Evolutionary conservation across 495 filamentous ascomycete species (phyloP), one percentile per base, ranked within the genome.

Genomic region (Aspergillus mulundensis): DNA sequence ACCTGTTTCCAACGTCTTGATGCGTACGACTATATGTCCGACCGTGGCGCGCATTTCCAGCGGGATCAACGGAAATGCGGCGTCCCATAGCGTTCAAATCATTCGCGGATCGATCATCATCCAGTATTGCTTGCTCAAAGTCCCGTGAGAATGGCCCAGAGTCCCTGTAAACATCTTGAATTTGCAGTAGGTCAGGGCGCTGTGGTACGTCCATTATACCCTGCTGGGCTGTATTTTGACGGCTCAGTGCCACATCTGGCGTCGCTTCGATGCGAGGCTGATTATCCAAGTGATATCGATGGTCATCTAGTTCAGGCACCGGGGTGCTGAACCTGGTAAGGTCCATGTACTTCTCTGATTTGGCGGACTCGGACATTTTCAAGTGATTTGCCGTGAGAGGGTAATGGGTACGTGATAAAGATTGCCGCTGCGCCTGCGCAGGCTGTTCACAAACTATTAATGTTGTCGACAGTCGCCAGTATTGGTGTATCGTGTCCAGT

Each of bases 301-400:
- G 91, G 66, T 97, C 94, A 68, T 98, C 94, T 11, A 97, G 78
- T 64, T 96, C 90, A 48, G 88, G 86, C 20, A 91, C 88, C 2
- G 93, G 90, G 42, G 88, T 90, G 67, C 86, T 88, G 74, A 81
- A 84, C 60, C 83, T 70, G 51, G 82, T 84, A 50, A 80, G 73
- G 56, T 67, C 76, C 64, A 70, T 63, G 47, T 83, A 76, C 61
- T 71, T 74, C 48, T 86, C 84, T 36, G 86, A 86, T 45, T 74
- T 73, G 52, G 83, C 81, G 48, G 84, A 80, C 56, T 87, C 84
- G 44, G 79, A 85, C 85, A 88, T 88, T 51, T 56, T 66, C 34
- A n/a, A 15, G 7, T 14, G 16, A 34, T 42, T 23, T n/a, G 42
- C 28, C 15, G 24, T 30, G 49, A 6, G 28, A 24, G 24, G 20